Base-by-base conservation (phyloP, 169 alveolate genomes). In the Cryptosporidium sp. region DNA sequence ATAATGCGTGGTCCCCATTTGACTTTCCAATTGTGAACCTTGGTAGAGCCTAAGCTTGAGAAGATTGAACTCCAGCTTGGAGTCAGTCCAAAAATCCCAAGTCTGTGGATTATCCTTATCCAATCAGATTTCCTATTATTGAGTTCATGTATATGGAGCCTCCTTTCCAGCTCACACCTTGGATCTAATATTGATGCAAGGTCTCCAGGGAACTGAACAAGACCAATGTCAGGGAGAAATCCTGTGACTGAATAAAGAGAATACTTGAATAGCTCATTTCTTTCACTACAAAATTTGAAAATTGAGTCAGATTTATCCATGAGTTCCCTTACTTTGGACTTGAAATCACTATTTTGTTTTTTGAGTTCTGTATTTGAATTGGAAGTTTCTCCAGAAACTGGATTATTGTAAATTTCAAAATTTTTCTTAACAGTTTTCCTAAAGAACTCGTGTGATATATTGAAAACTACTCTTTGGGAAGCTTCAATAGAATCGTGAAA, bases 151-250 rank as follows among this genome's bases (percentile, higher is more conserved):
- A 42, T 62, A 42, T 51, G 73, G 18, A 80, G 16, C 16, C 45
- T 45, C 42, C 87, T 80, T 39, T 37, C 75, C 18, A 62, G 21
- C 26, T 44, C 65, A 12, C 75, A 80, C 26, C 70, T 60, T n/a
- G 73, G 75, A 37, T 80, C 75, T 29, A 80, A 14, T 33, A 80
- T 44, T n/a, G 67, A 37, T 14, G 80, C 42, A 39, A 80, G 44
- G 61, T 80, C 75, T 10, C 75, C 87, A 45, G 75, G 68, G 62
- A 61, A 80, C 35, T 21, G 65, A 9, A 35, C 58, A 4, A 80
- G 33, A 3, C 75, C 75, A 29, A 80, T 62, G n/a, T 80, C 87
- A 35, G 87, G 87, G 16, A 80, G 87, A 80, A 80, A 80, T 2
- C 87, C 87, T 2, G 69, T n/a, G 18, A 65, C 65, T 21, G 87